Conservation (phyloP, 768 basidiomycete species). For the Amanita polypyramis region DNA sequence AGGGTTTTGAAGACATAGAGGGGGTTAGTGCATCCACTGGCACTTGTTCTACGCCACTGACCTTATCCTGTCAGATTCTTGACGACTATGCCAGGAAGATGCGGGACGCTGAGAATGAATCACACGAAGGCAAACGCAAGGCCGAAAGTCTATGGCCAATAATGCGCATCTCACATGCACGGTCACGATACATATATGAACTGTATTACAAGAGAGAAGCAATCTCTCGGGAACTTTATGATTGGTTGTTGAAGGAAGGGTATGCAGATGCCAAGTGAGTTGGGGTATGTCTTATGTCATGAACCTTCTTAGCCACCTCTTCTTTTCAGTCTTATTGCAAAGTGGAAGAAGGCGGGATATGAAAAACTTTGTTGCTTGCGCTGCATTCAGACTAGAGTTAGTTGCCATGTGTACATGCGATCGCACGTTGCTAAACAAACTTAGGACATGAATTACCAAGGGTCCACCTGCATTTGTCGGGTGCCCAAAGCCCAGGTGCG, state of each 20-base stretch:
- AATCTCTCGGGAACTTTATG: constrained; percentile 85
- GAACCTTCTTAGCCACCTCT: constrained; percentile 6
- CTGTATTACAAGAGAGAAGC: constrained; percentile 98
- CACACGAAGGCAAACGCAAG: constrained; percentile 96
- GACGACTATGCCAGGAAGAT: constrained; percentile 99
- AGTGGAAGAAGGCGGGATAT: constrained; percentile 99
- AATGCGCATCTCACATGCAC: constrained; percentile 95
- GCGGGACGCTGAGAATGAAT: constrained; percentile 98
- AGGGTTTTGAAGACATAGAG: constrained; percentile 94
- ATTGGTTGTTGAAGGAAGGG: constrained; percentile 95
- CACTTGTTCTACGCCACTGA: not conserved
- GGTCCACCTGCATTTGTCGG: constrained; percentile 95
- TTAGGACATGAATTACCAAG: constrained; percentile 99
- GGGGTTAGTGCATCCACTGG: constrained; percentile 31
- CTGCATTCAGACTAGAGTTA: constrained; percentile 88
- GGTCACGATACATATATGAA: constrained; percentile 95
- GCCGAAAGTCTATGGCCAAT: constrained; percentile 93
- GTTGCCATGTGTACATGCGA: constrained; percentile 11
- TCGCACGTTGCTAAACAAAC: not conserved
- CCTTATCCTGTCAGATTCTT: constrained; percentile 52
- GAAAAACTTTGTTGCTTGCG: constrained; percentile 96
- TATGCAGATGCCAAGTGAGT: constrained; percentile 90
- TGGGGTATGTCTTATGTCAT: constrained; percentile 15
- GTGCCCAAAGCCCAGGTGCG: constrained; percentile 93
- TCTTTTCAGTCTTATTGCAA: constrained; percentile 74